Percentiles rank a stretch among this genome's conserved stretches.
phyloP scores from a whole-genome alignment of 2,329 filamentous ascomycete genomes.

The Xylariaceae sp. region DNA sequence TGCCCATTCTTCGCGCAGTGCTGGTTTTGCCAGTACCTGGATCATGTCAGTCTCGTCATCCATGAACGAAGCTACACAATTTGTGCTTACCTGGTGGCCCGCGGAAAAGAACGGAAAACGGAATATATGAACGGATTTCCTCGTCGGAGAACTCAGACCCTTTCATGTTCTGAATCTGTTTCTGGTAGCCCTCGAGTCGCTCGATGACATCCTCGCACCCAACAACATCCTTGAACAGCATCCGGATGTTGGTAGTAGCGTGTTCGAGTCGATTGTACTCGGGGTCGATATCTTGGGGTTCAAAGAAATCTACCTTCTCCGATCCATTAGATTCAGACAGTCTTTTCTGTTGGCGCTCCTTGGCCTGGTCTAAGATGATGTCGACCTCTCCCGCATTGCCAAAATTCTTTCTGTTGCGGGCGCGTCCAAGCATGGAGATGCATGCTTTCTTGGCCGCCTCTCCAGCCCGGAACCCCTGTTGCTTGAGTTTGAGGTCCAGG shows the following conservation, averaged over 20 bases:
- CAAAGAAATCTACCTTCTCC: conserved; percentile 24
- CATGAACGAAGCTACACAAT: background rate
- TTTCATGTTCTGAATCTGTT: conserved; percentile 41
- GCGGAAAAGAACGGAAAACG: conserved; percentile 54
- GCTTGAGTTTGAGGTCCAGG: conserved; percentile 56
- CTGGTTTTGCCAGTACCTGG: conserved; percentile 55
- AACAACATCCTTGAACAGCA: conserved; percentile 23
- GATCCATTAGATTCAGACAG: conserved; percentile 13
- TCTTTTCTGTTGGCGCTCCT: conserved; percentile 45
- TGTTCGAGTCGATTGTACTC: conserved; percentile 43
- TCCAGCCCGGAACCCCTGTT: conserved; percentile 49
- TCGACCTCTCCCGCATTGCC: conserved; percentile 73
- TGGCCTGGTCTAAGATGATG: conserved; percentile 56
- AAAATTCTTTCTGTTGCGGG: conserved; percentile 60
- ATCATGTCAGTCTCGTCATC: conserved; percentile 7
- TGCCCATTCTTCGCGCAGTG: conserved; percentile 67
- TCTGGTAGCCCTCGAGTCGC: conserved; percentile 37
- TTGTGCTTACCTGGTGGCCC: conserved; percentile 46
- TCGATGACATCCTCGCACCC: conserved; percentile 40
- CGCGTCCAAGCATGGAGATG: conserved; percentile 54
- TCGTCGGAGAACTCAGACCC: conserved; percentile 39
- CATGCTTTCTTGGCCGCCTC: conserved; percentile 48
- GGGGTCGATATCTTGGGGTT: conserved; percentile 45
- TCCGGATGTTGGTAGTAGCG: conserved; percentile 37
- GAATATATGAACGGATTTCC: conserved; percentile 39